These are phyloP conservation scores for Ilyonectria mors-panacis DNA, from an alignment of 2,329 filamentous ascomycete species.

Conservation along the genomic window DNA sequence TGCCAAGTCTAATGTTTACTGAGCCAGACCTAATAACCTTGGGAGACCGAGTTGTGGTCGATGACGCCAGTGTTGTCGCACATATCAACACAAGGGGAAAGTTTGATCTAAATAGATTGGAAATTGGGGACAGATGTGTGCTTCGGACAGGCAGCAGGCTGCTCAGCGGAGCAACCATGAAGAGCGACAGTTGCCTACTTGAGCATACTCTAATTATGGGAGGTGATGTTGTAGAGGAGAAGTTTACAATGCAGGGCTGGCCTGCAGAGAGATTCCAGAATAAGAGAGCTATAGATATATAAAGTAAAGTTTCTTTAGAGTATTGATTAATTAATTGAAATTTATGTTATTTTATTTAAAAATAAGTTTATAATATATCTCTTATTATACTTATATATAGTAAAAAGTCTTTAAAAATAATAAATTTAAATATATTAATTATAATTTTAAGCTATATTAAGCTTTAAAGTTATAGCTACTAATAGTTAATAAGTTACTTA, in stretches of 20 bases:
- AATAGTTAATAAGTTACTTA: too few relatives aligned
- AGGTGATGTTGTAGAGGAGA: constrained; percentile 68
- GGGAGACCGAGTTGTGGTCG: constrained; percentile 67
- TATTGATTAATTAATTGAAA: neutral
- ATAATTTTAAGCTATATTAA: too few relatives aligned
- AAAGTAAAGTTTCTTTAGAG: neutral
- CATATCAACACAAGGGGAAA: constrained; percentile 71
- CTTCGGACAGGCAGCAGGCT: constrained; percentile 66
- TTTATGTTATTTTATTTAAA: constrained; percentile 6
- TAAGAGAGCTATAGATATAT: constrained; percentile 14
- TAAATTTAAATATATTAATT: too few relatives aligned
- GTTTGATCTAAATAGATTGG: constrained; percentile 67
- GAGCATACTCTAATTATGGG: constrained; percentile 72
- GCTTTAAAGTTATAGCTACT: too few relatives aligned
- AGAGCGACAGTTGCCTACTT: constrained; percentile 65
- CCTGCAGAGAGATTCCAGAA: constrained; percentile 52
- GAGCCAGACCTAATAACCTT: constrained; percentile 70
- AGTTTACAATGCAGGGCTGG: constrained; percentile 69
- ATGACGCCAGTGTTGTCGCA: constrained; percentile 69
- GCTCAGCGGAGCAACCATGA: constrained; percentile 68
- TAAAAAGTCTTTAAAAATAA: too few relatives aligned
- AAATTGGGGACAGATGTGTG: constrained; percentile 67
- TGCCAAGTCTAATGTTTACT: constrained; percentile 68
- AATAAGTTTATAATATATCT: constrained; percentile 14
- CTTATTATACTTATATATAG: too few relatives aligned